Percentiles rank a stretch among this genome's conserved stretches.
Conservation (phyloP, 352 stramenopile genomes). For the Blastocystis sp. region DNA sequence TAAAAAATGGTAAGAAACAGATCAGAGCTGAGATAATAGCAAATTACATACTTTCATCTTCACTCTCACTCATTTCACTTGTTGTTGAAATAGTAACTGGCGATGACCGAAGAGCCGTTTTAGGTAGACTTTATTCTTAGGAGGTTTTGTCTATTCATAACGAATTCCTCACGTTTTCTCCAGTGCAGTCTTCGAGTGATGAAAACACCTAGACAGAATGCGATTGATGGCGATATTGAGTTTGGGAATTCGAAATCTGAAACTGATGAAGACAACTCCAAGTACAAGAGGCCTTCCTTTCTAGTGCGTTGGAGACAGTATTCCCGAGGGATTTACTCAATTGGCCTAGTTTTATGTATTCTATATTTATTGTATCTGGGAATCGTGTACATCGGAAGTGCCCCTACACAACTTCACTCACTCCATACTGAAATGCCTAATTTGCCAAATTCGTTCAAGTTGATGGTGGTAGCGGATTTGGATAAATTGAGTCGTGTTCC, state of each 20-base stretch:
- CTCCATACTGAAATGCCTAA: slow-evolving; percentile 66
- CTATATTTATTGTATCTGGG: slow-evolving; percentile 7
- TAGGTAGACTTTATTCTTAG: neutral
- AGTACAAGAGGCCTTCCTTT: neutral
- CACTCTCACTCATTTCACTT: neutral
- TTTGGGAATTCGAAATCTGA: neutral
- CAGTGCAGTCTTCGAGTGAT: neutral
- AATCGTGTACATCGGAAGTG: neutral
- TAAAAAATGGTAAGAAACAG: neutral
- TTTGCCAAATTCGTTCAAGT: slow-evolving; percentile 69
- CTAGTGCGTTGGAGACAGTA: slow-evolving; percentile 22
- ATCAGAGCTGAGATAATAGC: neutral
- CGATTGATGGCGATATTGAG: slow-evolving; percentile 26
- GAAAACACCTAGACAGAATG: neutral
- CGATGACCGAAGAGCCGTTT: slow-evolving; percentile 16
- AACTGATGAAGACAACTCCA: slow-evolving; percentile 40
- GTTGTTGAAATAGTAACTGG: neutral
- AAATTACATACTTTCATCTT: neutral
- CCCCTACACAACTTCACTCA: neutral
- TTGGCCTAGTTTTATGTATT: slow-evolving; percentile 15
- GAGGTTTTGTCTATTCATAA: neutral
- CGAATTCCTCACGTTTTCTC: neutral
- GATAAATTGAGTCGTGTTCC: slow-evolving; percentile 83
- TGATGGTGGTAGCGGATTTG: slow-evolving; percentile 83
- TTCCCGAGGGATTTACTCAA: neutral